Evolutionary conservation across 176 grass and related monocot genomes (phyloP).

Genomic region (Aegilops bicornis): DNA sequence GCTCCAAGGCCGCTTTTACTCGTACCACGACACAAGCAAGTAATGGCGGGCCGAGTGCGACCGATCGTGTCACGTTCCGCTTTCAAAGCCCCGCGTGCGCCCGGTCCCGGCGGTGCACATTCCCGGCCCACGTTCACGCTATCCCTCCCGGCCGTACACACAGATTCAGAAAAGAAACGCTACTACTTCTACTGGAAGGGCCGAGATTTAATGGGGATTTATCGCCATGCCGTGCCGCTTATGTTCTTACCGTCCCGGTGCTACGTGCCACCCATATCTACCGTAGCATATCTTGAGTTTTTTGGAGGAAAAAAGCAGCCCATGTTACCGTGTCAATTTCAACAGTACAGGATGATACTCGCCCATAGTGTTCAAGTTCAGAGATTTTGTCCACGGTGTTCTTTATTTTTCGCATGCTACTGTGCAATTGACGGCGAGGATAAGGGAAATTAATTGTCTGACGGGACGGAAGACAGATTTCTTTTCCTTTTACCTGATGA

Average conservation of each 20-base stretch:
- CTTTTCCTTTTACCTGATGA: too few species aligned
- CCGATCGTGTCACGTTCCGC: background rate
- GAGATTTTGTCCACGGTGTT: background rate
- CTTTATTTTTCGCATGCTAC: background rate
- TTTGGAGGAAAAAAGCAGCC: background rate
- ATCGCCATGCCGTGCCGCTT: background rate
- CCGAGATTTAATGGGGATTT: background rate
- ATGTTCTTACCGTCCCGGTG: background rate
- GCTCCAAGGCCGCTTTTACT: conserved; percentile 11
- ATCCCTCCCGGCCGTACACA: background rate
- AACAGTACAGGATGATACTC: background rate
- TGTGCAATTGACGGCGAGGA: background rate
- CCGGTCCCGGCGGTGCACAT: background rate
- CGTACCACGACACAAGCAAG: background rate
- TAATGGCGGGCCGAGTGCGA: background rate
- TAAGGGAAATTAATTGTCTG: background rate
- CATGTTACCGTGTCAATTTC: background rate
- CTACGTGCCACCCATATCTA: background rate
- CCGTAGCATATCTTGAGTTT: background rate
- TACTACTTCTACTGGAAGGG: background rate
- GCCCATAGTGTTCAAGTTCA: background rate
- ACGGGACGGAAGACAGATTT: background rate
- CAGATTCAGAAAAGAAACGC: background rate
- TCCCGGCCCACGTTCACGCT: background rate
- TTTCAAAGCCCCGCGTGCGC: background rate